Conservation (phyloP, 1,284 basidiomycete species). For the Ustilago trichophora region DNA sequence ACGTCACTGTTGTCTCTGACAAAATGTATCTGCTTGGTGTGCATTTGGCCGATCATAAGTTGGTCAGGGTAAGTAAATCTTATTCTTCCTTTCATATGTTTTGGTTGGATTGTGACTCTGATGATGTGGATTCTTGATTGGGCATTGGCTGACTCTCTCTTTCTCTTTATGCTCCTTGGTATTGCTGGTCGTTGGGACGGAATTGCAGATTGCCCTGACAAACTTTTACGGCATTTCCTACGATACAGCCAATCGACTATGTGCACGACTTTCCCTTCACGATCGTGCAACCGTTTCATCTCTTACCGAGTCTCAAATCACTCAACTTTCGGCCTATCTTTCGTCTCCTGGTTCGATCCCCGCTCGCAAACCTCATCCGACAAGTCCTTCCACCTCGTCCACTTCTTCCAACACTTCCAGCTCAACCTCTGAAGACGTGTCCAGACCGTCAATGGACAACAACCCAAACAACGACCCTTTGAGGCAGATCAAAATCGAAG, state of each 20-base stretch:
- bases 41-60: constrained; percentile 64
- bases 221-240: constrained; percentile 84
- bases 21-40: constrained; percentile 65
- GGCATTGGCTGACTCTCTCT: neutral
- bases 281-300: constrained; percentile 77
- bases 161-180: too few relatives aligned
- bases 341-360: constrained; percentile 77
- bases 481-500: constrained; percentile 79
- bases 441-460: constrained; percentile 47
- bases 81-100: neutral
- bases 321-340: constrained; percentile 83
- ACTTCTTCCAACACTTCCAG: constrained; percentile 1
- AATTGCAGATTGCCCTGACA: constrained; percentile 79
- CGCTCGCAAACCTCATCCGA: constrained; percentile 70
- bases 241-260: constrained; percentile 78
- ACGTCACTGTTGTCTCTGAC: too few relatives aligned
- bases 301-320: constrained; percentile 81
- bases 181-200: too few relatives aligned
- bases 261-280: constrained; percentile 87
- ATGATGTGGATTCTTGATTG: neutral
- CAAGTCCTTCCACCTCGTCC: neutral
- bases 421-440: neutral
- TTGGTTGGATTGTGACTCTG: neutral
- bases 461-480: constrained; percentile 69
- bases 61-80: constrained; percentile 60